Base-by-base conservation (phyloP, 2,329 filamentous ascomycete species). In the Colletotrichum nymphaeae region DNA sequence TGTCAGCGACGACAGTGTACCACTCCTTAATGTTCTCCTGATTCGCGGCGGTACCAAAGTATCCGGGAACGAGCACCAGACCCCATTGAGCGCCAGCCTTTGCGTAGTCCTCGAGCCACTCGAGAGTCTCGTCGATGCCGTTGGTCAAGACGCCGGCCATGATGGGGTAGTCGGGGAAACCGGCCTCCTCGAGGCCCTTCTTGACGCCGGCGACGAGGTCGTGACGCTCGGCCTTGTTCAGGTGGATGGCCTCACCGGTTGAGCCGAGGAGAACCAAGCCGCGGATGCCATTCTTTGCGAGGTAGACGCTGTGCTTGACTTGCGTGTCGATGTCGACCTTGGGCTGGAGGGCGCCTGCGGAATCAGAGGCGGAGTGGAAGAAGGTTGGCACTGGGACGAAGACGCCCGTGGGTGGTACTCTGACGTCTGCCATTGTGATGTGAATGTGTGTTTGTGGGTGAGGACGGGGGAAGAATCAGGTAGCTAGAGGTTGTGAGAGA, bases 351-450 rank as follows among this genome's bases (percentile, higher is more conserved):
- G 83, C 76, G 35, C 84, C 82, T 70, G 85, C 86, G 22, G 81
- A 80, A 9, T 85, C 80, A 6, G 83, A 79, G 52, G 78, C 74
- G 67, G 79, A 55, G 32, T 84, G 80, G 81, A 90, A 93, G 86
- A 92, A 92, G 57, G 90, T 92, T 35, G 90, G 90, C 57, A 91
- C 88, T 28, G 88, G 88, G 69, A 90, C 88, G 79, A 86, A 88
- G 76, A 89, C 86, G 68, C 88, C 88, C 58, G 84, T 82, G 11
- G 86, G 84, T 55, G 86, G 86, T 57, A 72, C 70, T 62, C 70
- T 73, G 12, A 42, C 67, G 35, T 65, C 35, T 62, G 72, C 55
- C 70, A 73, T 73, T 56, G 60, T 56, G 70, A 67, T n/a, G 5
- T 67, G 56, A 24, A 28, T 49, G 24, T 24, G 24, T 32, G 12